Percentiles rank a stretch among this genome's conserved stretches.
Evolutionary conservation across 164 flowering plant species (phyloP).

Genomic region (Vitis amurensis): DNA sequence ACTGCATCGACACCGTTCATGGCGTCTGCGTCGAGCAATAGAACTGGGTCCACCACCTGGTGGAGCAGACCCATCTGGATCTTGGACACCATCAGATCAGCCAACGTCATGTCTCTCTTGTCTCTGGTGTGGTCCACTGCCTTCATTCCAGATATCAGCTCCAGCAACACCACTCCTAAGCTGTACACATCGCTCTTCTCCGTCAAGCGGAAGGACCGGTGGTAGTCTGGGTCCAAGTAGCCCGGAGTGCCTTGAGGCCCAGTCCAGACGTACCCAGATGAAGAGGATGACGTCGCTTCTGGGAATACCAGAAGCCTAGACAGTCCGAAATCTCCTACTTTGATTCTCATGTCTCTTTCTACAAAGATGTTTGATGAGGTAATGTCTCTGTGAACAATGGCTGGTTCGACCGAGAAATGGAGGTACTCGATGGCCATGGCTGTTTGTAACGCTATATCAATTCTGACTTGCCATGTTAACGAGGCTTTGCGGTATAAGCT

Average conservation of each 20-base stretch:
- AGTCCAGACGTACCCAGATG: constrained; percentile 63
- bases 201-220: constrained; percentile 73
- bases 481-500: constrained; percentile 27
- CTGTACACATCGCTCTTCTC: constrained; percentile 98
- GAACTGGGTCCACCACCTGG: constrained; percentile 66
- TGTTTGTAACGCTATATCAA: constrained; percentile 70
- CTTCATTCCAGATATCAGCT: constrained; percentile 73
- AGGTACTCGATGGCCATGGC: constrained; percentile 80
- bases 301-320: constrained; percentile 59
- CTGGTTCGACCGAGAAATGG: constrained; percentile 62
- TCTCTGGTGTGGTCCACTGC: constrained; percentile 82
- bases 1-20: constrained; percentile 51
- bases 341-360: constrained; percentile 74
- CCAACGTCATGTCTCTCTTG: constrained; percentile 68
- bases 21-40: constrained; percentile 40
- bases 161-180: constrained; percentile 85
- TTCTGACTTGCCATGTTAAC: constrained; percentile 57
- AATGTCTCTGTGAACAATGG: constrained; percentile 86
- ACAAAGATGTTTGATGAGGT: constrained; percentile 83
- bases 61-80: constrained; percentile 69
- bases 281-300: constrained; percentile 29
- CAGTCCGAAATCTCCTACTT: constrained; percentile 88
- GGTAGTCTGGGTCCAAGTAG: constrained; percentile 88
- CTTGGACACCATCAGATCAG: constrained; percentile 70
- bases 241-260: constrained; percentile 99